phyloP scores from a whole-genome alignment of 495 filamentous ascomycete species.

The Chaetomium cochliodes region DNA sequence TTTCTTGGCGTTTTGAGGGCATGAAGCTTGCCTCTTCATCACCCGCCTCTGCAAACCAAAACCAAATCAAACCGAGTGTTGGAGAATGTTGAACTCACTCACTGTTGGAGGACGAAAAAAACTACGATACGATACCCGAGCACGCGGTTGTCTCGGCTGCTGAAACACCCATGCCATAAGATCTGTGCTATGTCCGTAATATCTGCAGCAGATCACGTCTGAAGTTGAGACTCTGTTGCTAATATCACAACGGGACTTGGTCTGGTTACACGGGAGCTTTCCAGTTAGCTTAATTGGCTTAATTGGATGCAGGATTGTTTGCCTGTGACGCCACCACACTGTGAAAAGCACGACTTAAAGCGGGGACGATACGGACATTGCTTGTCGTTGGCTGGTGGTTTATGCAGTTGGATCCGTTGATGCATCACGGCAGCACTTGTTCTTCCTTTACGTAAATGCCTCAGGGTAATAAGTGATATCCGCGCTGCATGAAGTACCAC shows the following conservation, averaged over 20 bases:
- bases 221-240: not conserved
- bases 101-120: no score
- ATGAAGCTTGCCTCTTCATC: not conserved
- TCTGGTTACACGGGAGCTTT: not conserved
- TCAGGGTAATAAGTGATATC: not conserved
- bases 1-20: no score
- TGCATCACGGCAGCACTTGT: not conserved
- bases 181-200: constrained; percentile 7
- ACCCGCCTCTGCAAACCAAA: not conserved
- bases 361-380: not conserved
- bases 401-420: constrained; percentile 4
- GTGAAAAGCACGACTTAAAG: not conserved
- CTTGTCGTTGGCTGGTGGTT: not conserved
- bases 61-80: not conserved
- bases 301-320: constrained; percentile 6
- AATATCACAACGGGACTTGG: not conserved
- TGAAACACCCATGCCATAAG: constrained; percentile 4
- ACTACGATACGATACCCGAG: no score
- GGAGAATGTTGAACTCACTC: not conserved
- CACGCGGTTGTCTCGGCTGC: not conserved
- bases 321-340: not conserved
- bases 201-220: constrained; percentile 6
- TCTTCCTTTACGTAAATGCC: not conserved
- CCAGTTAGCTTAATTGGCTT: not conserved
- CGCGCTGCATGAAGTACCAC: not conserved